Percentiles rank a stretch among this genome's conserved stretches.
Conservation (phyloP, 352 stramenopile species). For the Globisporangium middletonii region DNA sequence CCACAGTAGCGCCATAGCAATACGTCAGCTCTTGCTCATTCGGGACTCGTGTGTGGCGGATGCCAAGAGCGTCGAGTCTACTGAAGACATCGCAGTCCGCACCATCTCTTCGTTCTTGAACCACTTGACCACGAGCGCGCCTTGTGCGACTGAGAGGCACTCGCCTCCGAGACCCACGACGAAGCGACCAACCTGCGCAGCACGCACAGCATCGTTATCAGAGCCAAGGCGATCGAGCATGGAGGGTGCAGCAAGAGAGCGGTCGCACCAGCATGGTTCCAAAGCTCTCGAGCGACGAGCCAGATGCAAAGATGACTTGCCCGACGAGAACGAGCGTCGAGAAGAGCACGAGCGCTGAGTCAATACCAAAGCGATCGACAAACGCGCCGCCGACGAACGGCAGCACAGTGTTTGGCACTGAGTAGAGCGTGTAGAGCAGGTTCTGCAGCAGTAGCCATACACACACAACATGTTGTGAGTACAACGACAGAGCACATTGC, state of each 20-base stretch:
- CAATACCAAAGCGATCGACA: slow-evolving; percentile 84
- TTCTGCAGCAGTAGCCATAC: slow-evolving; percentile 40
- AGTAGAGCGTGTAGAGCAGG: slow-evolving; percentile 92
- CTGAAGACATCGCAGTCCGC: not conserved
- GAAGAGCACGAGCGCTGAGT: slow-evolving; percentile 83
- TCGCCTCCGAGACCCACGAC: slow-evolving; percentile 92
- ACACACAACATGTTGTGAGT: no score
- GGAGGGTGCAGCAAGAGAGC: no score
- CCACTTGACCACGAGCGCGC: slow-evolving; percentile 88
- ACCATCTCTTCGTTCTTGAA: slow-evolving; percentile 86
- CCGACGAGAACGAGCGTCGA: slow-evolving; percentile 73
- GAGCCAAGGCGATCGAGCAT: no score
- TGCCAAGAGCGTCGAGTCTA: no score
- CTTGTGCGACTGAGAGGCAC: slow-evolving; percentile 87
- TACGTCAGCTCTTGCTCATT: no score
- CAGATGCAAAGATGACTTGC: slow-evolving; percentile 86
- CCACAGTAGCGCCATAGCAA: no score
- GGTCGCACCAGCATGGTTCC: slow-evolving; percentile 51
- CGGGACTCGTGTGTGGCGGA: no score
- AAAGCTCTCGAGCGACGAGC: slow-evolving; percentile 70
- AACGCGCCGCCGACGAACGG: slow-evolving; percentile 92
- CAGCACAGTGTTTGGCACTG: slow-evolving; percentile 89
- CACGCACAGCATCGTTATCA: no score
- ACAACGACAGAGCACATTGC: no score
- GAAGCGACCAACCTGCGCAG: slow-evolving; percentile 51